Evolutionary conservation across 2,329 filamentous ascomycete species (phyloP), one percentile per base, ranked within the genome.

Genomic region (Sporothrix variecibatus): DNA sequence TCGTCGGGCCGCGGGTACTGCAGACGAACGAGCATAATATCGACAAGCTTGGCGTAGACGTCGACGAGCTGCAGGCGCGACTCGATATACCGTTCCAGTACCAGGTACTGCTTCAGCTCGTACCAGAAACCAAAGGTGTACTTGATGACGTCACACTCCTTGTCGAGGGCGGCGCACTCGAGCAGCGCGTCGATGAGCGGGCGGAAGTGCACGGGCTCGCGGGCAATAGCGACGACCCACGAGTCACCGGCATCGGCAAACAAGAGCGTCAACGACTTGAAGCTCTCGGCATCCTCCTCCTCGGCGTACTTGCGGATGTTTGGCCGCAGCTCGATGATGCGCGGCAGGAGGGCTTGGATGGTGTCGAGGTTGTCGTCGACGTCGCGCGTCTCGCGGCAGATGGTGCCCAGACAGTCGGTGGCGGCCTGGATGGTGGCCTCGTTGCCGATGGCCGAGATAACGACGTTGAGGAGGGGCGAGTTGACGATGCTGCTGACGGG

Each of bases 101-200:
- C 94, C 67, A 99, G 87, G 81, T 97, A 98, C 81, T 98, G 94
- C 86, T 99, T 99, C 65, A 99, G 88, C 81, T 99, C 96, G 81
- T 97, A 98, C 96, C 96, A 99, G 84, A 99, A 98, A 78, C 90
- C 91, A 83, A 99, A 99, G 0, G 97, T 99, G 79, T 96, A 91
- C 72, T 94, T 93, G 76, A 99, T 94, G 4, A 95, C 94, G 77
- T 99, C 96, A 76, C 93, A 90, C 72, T 98, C 95, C 81, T 91
- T 91, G 82, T 99, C 96, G 77, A 93, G 89, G 12, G 92, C 90
- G 75, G 94, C 95, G 80, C 94, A 97, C 83, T 98, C 95, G n/a
- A 98, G 87, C 20, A 99, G 91, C 7, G 93, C 91, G 79, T 98
- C 94, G 12, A 99, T 95, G 5, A 99, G 86, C 12, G 90, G 90